Evolutionary conservation across 768 basidiomycete genomes (phyloP).

Genomic region (Termitomyces sp.): DNA sequence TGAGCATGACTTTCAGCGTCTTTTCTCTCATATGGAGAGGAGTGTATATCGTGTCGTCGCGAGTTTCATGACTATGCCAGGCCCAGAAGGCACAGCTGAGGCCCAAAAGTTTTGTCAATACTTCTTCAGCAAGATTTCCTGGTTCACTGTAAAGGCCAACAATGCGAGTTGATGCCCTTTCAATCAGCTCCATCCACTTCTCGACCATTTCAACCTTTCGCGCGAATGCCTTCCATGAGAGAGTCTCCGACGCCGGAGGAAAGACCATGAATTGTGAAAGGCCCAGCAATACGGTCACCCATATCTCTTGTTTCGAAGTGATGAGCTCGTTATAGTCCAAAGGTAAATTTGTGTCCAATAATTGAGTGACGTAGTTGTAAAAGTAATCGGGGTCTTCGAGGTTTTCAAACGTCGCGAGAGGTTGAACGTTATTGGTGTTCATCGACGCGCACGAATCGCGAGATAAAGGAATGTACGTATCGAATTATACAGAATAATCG

Average conservation of each 20-base stretch:
- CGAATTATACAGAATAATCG: neutral
- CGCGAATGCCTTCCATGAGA: conserved; percentile 50
- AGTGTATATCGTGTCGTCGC: conserved; percentile 33
- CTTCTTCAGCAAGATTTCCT: conserved; percentile 40
- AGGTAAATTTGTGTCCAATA: conserved; percentile 14
- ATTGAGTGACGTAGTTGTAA: conserved; percentile 14
- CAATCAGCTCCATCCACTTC: conserved; percentile 50
- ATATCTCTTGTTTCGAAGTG: conserved; percentile 35
- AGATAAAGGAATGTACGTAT: neutral
- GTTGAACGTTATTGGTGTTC: conserved; percentile 11
- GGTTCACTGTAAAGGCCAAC: conserved; percentile 47
- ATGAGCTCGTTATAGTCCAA: conserved; percentile 13
- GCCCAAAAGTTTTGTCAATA: conserved; percentile 48
- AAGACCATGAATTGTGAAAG: conserved; percentile 57
- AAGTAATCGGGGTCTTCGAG: conserved; percentile 16
- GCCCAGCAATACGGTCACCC: conserved; percentile 47
- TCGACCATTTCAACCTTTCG: conserved; percentile 57
- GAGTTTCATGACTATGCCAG: conserved; percentile 49
- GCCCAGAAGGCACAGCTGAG: conserved; percentile 54
- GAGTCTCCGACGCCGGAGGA: conserved; percentile 42
- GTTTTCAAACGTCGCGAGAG: conserved; percentile 10
- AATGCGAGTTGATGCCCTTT: conserved; percentile 44
- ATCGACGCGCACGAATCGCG: conserved; percentile 10
- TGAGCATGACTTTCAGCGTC: conserved; percentile 37
- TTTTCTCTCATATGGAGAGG: conserved; percentile 49